Base-by-base conservation (phyloP, 129 eudicot genomes). In the Heracleum sosnowskyi region DNA sequence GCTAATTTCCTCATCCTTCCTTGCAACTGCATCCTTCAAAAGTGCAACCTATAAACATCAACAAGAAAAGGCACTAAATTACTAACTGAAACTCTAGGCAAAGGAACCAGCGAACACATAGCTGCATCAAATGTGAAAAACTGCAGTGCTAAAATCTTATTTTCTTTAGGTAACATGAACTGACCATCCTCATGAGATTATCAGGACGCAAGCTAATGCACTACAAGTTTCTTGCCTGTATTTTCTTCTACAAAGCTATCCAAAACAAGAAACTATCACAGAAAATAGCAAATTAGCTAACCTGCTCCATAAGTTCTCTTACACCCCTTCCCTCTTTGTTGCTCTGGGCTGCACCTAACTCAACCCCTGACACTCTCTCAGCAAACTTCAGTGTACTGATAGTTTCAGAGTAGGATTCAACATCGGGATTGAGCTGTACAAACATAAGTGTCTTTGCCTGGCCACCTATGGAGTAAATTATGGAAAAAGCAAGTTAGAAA, bases 361-460 rank as follows among this genome's bases (percentile, higher is more conserved):
- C 98, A 26, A 93, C 97, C 15, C 97, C 97, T 6, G 98, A 93
- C 37, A 87, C 98, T 76, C 98, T 81, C 88, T 93, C 91, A 22
- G 98, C 95, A 84, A 93, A 91, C 76, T 91, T 93, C 69, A 91
- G 69, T 26, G 98, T 90, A 66, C 97, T 91, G 49, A 89, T 75
- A 31, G 92, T 91, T 81, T 93, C 98, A 0, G 92, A 84, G 63
- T 77, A 89, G n/a, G 98, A 93, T 74, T 91, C 92, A 40, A 86
- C 85, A 78, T 93, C 98, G 1, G 98, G 98, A 77, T 91, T 91
- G 66, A 93, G 91, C 44, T 93, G 98, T 6, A 91, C 97, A 73
- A 93, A 93, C 98, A 90, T 90, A 51, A 93, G 88, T 26, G 98
- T 90, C 85, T 93, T 93, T 18, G 98, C 97, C 80, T 90, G 96